Evolutionary conservation across 2,329 filamentous ascomycete genomes (phyloP), one percentile per base, ranked within the genome.

Genomic region (Elsinoe necatrix): DNA sequence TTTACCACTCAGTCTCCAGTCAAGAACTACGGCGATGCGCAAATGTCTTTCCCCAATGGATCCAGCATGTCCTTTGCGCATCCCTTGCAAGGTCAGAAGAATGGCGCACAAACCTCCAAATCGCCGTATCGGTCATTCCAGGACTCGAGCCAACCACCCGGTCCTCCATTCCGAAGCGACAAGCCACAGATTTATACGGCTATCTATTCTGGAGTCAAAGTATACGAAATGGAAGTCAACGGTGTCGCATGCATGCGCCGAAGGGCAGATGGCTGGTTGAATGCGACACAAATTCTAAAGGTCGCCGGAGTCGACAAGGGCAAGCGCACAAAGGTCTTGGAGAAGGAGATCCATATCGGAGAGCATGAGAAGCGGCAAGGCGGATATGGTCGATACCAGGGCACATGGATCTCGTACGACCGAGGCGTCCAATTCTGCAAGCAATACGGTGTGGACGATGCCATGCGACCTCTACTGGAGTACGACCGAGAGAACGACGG

Each of bases 161-260:
- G 23, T 9, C 48, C 48, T 27, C 57, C 57, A 55, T 55, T 50
- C 54, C 45, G 54, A 23, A 58, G 45, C 21, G 66, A 74, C 31
- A 66, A 69, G 66, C 73, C 75, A 43, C 75, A 77, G 64, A 78
- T 78, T 61, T 78, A 78, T 62, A 77, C 75, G 7, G 92, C 92
- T 59, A 87, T 95, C 39, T 97, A 97, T 71, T 97, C 92, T 6
- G 90, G 91, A 63, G 89, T 97, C 45, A 86, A 92, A 60, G 93
- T 98, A 14, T 98, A 97, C 75, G 93, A 98, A 73, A 96, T 97
- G 90, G 91, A 96, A 70, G 87, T 97, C 60, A 95, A 95, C 69
- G 83, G 82, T 45, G 79, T 98, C 62, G 89, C 90, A 21, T 91
- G 97, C 52, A 98, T 98, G 93, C 89, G 93, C 69, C 85, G 93